Base-by-base conservation (phyloP, 371 early-diverging fungal species). In the Dinochytrium kinnereticum region DNA sequence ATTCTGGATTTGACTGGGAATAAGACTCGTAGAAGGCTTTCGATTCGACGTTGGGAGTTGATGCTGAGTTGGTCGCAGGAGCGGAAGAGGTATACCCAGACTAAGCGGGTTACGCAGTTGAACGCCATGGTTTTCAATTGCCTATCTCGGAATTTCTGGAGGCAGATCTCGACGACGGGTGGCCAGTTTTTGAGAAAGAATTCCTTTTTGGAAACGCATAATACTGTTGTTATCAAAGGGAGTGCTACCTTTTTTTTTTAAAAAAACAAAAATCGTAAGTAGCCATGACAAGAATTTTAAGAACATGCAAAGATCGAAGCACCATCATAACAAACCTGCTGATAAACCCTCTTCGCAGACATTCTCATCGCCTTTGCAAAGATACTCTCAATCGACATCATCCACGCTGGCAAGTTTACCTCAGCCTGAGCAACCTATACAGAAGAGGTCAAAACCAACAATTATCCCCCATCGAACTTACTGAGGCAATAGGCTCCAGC, bases 11-110 rank as follows among this genome's bases (percentile, higher is more conserved):
- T 69, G 31, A 69, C 61, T 17, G 85, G 81, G 70, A 82, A 82
- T 55, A 88, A 67, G 33, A 78, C 53, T 69, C 89, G 89, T 51
- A 92, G 83, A 40, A 94, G 82, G 1, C 73, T 75, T 68, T 93
- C 94, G 21, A 93, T 77, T 40, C 87, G 82, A 69, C 90, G 90
- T 37, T 87, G 84, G 0, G 89, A 83, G 10, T 78, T 82, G 15
- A 84, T 76, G 3, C 87, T 86, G 38, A 78, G 53, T 1, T 91
- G 82, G 68, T 95, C 96, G 2, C 87, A 86, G 74, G 92, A 95
- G 57, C 97, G 90, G 79, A 93, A 96, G 17, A 98, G 79, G 73
- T 95, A 96, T 1, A 95, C 94, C 99, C 99, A 98, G 28, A 94
- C 76, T 44, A 97, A 81, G 7, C 96, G 91, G 30, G 90, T 85